Base-by-base conservation (phyloP, 495 filamentous ascomycete species). In the Lophiostoma macrostomum region DNA sequence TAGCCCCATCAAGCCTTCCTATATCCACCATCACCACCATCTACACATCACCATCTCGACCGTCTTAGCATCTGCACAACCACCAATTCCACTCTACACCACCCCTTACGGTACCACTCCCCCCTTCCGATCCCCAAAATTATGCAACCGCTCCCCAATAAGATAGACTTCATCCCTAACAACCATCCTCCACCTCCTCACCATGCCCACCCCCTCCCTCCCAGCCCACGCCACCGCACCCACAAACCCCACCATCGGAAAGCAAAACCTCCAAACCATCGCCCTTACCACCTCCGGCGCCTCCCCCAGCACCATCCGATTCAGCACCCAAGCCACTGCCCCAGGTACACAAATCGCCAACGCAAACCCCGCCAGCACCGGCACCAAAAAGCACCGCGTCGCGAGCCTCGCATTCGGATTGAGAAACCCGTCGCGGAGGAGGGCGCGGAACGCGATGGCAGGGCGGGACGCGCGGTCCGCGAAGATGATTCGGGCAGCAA, bases 111-210 rank as follows among this genome's bases (percentile, higher is more conserved):
- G 22, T 5, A 23, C 25, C 3, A 16, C 12, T 8, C 24, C n/a
- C 13, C 24, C 43, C 27, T 25, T 53, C 39, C 23, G 70, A 52
- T 84, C 89, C 1, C 88, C 87, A 70, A 93, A 93, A 66, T 96
- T 96, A 66, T 96, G 91, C 56, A 99, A 71, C 27, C 90, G 74
- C 72, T 97, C 90, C 1, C 93, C 93, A 63, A 96, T 93, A 56
- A 97, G 72, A 64, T 97, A 99, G 6, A 95, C 91, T 69, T 99
- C 93, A 65, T 99, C 93, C 27, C 85, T 73, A 40, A 99, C 90
- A 58, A 81, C 81, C 63, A 81, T 77, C 65, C 86, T 81, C 93
- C 93, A 98, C 34, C 78, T 73, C 20, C 80, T 79, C 31, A 62
- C 47, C 39, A 60, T 57, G 27, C 38, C 42, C 0, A 91, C 69